phyloP scores from a whole-genome alignment of 1,139 yeast species.

The Taiozyma sp. region DNA sequence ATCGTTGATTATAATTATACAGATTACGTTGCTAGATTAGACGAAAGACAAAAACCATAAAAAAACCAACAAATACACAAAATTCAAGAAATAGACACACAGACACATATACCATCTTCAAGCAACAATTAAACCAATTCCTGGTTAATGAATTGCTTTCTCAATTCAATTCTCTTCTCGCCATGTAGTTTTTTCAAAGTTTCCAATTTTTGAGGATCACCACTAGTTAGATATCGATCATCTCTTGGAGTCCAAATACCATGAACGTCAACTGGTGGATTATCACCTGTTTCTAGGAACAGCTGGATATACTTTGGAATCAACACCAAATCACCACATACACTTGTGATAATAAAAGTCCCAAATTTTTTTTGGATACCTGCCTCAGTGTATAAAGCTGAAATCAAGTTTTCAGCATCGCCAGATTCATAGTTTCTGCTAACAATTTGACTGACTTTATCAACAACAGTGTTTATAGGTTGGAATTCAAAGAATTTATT shows the following conservation, averaged over 20 bases:
- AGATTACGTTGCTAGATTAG: too few species aligned
- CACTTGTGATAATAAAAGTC: slow-evolving; percentile 40
- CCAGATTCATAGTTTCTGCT: slow-evolving; percentile 38
- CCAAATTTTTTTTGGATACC: slow-evolving; percentile 44
- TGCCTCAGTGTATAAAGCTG: slow-evolving; percentile 37
- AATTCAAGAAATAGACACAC: background rate
- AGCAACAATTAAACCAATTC: slow-evolving; percentile 24
- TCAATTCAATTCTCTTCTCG: slow-evolving; percentile 33
- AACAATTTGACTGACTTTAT: slow-evolving; percentile 36
- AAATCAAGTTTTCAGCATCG: slow-evolving; percentile 40
- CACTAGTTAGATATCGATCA: slow-evolving; percentile 32
- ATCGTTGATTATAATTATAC: too few species aligned
- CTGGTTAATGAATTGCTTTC: slow-evolving; percentile 33
- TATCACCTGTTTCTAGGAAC: slow-evolving; percentile 38
- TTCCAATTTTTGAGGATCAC: slow-evolving; percentile 28
- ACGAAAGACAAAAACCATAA: background rate
- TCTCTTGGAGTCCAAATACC: slow-evolving; percentile 49
- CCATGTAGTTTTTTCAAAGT: slow-evolving; percentile 33
- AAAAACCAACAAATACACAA: background rate
- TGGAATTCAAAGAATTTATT: slow-evolving; percentile 22
- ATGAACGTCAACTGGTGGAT: slow-evolving; percentile 38
- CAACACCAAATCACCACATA: slow-evolving; percentile 44
- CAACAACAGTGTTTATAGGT: slow-evolving; percentile 25
- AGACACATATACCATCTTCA: background rate
- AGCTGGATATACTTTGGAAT: slow-evolving; percentile 41